Evolutionary conservation across 805 yeast genomes (phyloP).

Genomic region (Hermanozyma aechmeae): DNA sequence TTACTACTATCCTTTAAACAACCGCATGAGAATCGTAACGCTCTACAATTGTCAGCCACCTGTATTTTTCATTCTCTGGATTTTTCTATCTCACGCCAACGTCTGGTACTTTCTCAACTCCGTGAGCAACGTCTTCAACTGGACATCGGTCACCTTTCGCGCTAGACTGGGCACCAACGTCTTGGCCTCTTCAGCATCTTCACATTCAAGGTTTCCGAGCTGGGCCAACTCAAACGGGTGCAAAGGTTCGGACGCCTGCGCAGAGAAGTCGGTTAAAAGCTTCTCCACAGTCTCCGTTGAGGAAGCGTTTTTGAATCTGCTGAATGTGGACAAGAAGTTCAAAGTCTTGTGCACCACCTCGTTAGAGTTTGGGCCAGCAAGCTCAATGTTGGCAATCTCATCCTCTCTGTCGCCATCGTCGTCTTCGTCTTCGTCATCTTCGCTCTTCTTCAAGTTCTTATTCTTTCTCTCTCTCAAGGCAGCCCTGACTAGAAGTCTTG

Average conservation of each 20-base stretch:
- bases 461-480: conserved; percentile 61
- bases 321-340: conserved; percentile 75
- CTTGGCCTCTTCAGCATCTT: conserved; percentile 95
- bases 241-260: conserved; percentile 38
- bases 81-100: conserved; percentile 26
- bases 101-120: conserved; percentile 62
- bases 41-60: too few relatives aligned
- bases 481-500: conserved; percentile 81
- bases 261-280: conserved; percentile 61
- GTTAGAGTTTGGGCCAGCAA: conserved; percentile 66
- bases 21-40: too few relatives aligned
- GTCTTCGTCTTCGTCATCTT: conserved; percentile 19
- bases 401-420: conserved; percentile 35
- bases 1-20: too few relatives aligned
- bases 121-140: conserved; percentile 76
- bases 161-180: conserved; percentile 84
- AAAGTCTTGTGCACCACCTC: conserved; percentile 88
- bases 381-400: conserved; percentile 36
- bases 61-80: too few relatives aligned
- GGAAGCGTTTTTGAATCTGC: conserved; percentile 86
- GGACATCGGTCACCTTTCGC: conserved; percentile 76
- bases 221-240: conserved; percentile 97
- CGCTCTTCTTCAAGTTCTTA: conserved; percentile 25
- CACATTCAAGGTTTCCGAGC: conserved; percentile 83
- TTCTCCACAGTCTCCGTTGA: conserved; percentile 92